These are phyloP conservation scores for Phytophthora constricta DNA, from an alignment of 352 stramenopile genomes.

Conservation along the genomic window DNA sequence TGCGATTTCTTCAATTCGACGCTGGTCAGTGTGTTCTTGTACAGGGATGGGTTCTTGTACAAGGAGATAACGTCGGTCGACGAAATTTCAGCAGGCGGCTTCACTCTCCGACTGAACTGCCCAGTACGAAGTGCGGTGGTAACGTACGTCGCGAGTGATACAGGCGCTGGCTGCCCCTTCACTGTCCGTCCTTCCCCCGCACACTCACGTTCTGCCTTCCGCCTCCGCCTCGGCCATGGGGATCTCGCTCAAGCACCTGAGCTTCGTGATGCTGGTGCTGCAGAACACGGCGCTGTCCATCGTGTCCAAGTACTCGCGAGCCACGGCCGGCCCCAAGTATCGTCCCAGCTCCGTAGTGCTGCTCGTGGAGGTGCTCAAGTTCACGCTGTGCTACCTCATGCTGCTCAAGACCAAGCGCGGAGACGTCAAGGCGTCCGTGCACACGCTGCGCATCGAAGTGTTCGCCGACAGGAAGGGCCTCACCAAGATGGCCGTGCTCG, in stretches of 20 bases:
- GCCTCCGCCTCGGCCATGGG: slow-evolving; percentile 10
- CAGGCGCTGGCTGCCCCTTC: slow-evolving; percentile 3
- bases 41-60: not conserved
- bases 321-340: slow-evolving; percentile 77
- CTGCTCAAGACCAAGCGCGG: slow-evolving; percentile 72
- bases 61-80: too few relatives aligned
- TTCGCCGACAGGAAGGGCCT: slow-evolving; percentile 80
- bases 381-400: slow-evolving; percentile 79
- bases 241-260: slow-evolving; percentile 78
- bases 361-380: slow-evolving; percentile 87
- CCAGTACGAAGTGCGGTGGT: too few relatives aligned
- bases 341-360: slow-evolving; percentile 79
- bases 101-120: too few relatives aligned
- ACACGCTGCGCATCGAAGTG: slow-evolving; percentile 74
- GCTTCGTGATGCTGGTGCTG: slow-evolving; percentile 87
- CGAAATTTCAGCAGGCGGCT: slow-evolving; percentile 14
- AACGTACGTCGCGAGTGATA: too few relatives aligned
- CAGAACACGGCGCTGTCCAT: slow-evolving; percentile 89
- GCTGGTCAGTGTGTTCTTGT: not conserved
- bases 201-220: not conserved
- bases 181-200: slow-evolving; percentile 14
- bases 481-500: slow-evolving; percentile 87
- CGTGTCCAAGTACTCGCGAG: slow-evolving; percentile 88
- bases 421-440: slow-evolving; percentile 57
- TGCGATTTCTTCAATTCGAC: too few relatives aligned